phyloP scores from a whole-genome alignment of 352 stramenopile species.

The Globisporangium acanthophoron region DNA sequence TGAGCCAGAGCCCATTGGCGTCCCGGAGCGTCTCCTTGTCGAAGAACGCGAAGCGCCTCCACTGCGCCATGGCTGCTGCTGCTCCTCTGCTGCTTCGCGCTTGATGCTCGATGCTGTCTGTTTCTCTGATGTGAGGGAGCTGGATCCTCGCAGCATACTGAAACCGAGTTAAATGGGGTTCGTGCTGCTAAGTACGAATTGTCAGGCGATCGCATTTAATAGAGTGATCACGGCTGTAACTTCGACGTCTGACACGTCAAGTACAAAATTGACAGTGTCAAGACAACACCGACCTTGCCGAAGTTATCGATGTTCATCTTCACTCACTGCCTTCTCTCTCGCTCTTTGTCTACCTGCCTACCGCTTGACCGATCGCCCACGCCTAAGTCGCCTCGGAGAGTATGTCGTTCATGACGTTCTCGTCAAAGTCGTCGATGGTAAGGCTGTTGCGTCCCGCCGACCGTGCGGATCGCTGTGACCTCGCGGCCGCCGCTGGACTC shows the following conservation, averaged over 20 bases:
- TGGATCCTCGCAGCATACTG: too few relatives aligned
- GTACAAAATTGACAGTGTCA: too few relatives aligned
- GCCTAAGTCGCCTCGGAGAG: constrained; percentile 19
- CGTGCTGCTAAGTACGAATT: too few relatives aligned
- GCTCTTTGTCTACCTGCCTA: not conserved
- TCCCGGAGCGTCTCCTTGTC: constrained; percentile 87
- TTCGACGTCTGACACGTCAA: too few relatives aligned
- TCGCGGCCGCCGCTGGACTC: constrained; percentile 2
- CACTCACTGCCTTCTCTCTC: not conserved
- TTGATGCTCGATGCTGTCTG: too few relatives aligned
- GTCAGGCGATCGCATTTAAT: too few relatives aligned
- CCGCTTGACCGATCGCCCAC: not conserved
- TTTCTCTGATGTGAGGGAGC: too few relatives aligned
- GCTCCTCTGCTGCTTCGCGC: not conserved
- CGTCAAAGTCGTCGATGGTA: constrained; percentile 51
- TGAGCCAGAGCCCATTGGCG: constrained; percentile 76
- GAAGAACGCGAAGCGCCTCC: constrained; percentile 88
- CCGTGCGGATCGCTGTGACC: constrained; percentile 6
- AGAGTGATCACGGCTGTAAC: too few relatives aligned
- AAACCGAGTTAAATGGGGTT: too few relatives aligned
- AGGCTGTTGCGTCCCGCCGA: constrained; percentile 21
- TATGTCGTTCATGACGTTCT: constrained; percentile 66
- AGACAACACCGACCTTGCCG: too few relatives aligned
- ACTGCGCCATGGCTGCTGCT: constrained; percentile 66
- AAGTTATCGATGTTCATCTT: too few relatives aligned